Percentiles rank a stretch among this genome's conserved stretches.
Evolutionary conservation across 257 asterid species (phyloP).

Genomic region (Penstemon davidsonii): DNA sequence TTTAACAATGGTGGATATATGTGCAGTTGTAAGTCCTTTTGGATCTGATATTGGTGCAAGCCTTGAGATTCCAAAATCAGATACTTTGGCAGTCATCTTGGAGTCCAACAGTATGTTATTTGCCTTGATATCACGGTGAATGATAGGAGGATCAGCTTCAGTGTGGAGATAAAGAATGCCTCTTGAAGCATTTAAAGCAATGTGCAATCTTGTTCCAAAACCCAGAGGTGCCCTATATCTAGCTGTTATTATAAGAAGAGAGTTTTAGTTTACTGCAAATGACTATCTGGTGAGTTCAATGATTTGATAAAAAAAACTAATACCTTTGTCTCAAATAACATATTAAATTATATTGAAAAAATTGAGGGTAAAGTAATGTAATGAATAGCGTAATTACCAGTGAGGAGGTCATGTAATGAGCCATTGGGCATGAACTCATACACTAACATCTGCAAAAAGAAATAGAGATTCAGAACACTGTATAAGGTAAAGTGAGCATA

Average conservation of each 20-base stretch:
- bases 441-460: constrained; percentile 67
- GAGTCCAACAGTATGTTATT: constrained; percentile 81
- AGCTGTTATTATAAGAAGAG: constrained; percentile 34
- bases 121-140: constrained; percentile 87
- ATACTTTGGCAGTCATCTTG: constrained; percentile 75
- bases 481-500: constrained; percentile 9
- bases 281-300: too few relatives aligned
- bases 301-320: not conserved
- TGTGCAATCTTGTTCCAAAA: constrained; percentile 64
- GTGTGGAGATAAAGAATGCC: constrained; percentile 92
- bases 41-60: constrained; percentile 72
- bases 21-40: constrained; percentile 49
- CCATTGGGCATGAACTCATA: constrained; percentile 90
- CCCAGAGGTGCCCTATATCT: constrained; percentile 46
- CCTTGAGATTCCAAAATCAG: constrained; percentile 91
- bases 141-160: constrained; percentile 87
- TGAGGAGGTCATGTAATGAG: constrained; percentile 73
- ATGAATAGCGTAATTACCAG: constrained; percentile 41
- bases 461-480: constrained; percentile 18
- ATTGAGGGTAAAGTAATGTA: too few relatives aligned
- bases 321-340: too few relatives aligned
- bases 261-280: not conserved
- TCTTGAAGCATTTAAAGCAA: constrained; percentile 76
- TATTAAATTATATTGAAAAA: too few relatives aligned
- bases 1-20: constrained; percentile 76